These are phyloP conservation scores for Volvariella volvacea DNA, from an alignment of 1,284 basidiomycete genomes.

Conservation along the genomic window DNA sequence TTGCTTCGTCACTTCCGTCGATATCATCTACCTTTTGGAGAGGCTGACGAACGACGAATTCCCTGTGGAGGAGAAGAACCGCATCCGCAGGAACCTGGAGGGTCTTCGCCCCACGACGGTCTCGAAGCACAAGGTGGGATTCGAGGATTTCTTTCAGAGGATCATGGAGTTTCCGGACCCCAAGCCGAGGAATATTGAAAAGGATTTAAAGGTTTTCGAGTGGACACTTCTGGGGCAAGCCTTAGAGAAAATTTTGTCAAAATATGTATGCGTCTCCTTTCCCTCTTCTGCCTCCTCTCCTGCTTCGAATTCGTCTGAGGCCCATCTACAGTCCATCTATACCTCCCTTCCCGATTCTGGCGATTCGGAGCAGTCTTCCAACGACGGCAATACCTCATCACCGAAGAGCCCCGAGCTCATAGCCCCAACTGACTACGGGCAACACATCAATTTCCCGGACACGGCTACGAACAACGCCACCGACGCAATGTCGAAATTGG, in stretches of 20 bases:
- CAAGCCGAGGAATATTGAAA: slow-evolving; percentile 94
- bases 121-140: slow-evolving; percentile 77
- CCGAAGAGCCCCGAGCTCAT: slow-evolving; percentile 19
- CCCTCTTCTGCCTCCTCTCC: slow-evolving; percentile 1
- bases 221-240: slow-evolving; percentile 81
- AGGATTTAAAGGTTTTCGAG: slow-evolving; percentile 96
- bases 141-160: slow-evolving; percentile 83
- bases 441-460: slow-evolving; percentile 17
- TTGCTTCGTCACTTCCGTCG: slow-evolving; percentile 91
- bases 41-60: slow-evolving; percentile 80
- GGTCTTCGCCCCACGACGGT: slow-evolving; percentile 88
- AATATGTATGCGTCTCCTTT: slow-evolving; percentile 69
- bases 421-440: slow-evolving; percentile 4
- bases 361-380: slow-evolving; percentile 28
- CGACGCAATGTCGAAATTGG: slow-evolving; percentile 12
- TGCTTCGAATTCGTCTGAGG: slow-evolving; percentile 1
- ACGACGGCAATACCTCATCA: slow-evolving; percentile 17
- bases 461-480: slow-evolving; percentile 10
- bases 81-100: slow-evolving; percentile 91
- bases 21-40: slow-evolving; percentile 91
- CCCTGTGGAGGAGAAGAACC: slow-evolving; percentile 93
- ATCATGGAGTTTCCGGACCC: slow-evolving; percentile 96
- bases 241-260: slow-evolving; percentile 87
- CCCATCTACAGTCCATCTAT: slow-evolving; percentile 35
- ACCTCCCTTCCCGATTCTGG: slow-evolving; percentile 19